These are phyloP conservation scores for Macadamia integrifolia DNA, from an alignment of 164 flowering plant genomes.

Conservation along the genomic window DNA sequence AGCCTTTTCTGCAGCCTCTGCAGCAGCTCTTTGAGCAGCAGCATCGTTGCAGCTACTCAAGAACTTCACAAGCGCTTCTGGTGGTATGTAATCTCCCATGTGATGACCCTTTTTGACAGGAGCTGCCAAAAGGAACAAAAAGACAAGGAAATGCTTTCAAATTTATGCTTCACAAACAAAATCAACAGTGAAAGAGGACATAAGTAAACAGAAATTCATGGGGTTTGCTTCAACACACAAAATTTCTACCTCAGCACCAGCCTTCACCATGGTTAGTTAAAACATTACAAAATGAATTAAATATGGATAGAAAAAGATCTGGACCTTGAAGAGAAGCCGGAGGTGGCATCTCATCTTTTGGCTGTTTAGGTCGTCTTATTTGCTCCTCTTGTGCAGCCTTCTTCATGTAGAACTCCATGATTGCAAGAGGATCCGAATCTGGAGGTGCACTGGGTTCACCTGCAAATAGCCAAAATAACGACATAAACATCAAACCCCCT, in stretches of 20 bases:
- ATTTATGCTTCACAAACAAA: not conserved
- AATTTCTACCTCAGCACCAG: not conserved
- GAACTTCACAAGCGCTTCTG: constrained; percentile 87
- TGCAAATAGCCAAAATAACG: constrained; percentile 8
- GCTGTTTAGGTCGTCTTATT: constrained; percentile 60
- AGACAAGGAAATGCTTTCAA: not conserved
- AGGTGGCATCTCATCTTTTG: constrained; percentile 99
- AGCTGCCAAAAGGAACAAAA: constrained; percentile 15
- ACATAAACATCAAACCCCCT: too few species aligned
- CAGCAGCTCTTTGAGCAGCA: constrained; percentile 60
- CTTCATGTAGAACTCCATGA: constrained; percentile 97
- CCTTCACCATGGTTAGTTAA: not conserved
- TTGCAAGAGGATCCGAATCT: constrained; percentile 74
- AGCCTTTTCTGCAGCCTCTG: constrained; percentile 72
- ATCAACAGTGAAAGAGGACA: not conserved
- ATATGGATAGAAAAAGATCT: not conserved
- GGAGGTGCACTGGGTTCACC: constrained; percentile 46
- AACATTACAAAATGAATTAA: not conserved
- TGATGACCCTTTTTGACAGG: constrained; percentile 78
- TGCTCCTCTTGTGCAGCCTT: constrained; percentile 94
- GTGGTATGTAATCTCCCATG: constrained; percentile 98
- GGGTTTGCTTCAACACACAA: too few species aligned
- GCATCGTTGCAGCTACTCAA: constrained; percentile 76
- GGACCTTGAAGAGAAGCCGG: constrained; percentile 92
- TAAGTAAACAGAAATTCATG: not conserved